phyloP scores from a whole-genome alignment of 306 rosid species.

The Benincasa hispida region DNA sequence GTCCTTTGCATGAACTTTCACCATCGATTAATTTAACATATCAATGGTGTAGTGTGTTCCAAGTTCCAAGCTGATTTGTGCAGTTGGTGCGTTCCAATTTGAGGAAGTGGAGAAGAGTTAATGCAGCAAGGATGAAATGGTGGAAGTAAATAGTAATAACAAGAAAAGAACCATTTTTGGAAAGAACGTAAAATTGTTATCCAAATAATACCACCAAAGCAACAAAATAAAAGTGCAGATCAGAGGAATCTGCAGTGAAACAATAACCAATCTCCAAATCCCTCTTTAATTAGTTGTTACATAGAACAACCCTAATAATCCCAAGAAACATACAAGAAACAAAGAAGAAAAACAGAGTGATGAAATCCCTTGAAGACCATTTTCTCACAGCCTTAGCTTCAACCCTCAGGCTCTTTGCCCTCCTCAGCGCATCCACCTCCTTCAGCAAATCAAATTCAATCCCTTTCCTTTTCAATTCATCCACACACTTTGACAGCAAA shows the following conservation, averaged over 20 bases:
- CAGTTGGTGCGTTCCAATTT: too few relatives aligned
- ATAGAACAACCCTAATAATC: constrained; percentile 57
- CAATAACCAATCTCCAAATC: too few relatives aligned
- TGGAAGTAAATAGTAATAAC: too few relatives aligned
- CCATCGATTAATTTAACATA: too few relatives aligned
- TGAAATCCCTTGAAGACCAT: constrained; percentile 84
- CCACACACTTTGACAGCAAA: constrained; percentile 57
- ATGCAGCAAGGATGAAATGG: too few relatives aligned
- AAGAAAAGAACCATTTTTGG: not conserved
- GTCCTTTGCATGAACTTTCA: too few relatives aligned
- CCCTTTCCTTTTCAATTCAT: constrained; percentile 81
- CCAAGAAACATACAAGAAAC: constrained; percentile 61
- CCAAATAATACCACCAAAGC: constrained; percentile 3
- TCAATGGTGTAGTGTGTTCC: too few relatives aligned
- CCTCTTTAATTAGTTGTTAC: constrained; percentile 15
- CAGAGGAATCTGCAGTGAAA: constrained; percentile 53
- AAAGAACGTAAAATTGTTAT: not conserved
- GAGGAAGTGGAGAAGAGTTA: too few relatives aligned
- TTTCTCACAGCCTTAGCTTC: constrained; percentile 52
- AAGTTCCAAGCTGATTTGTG: too few relatives aligned
- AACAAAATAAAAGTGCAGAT: constrained; percentile 42
- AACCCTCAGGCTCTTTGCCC: constrained; percentile 75
- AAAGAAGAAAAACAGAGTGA: constrained; percentile 51
- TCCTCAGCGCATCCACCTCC: constrained; percentile 88
- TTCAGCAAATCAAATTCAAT: constrained; percentile 77